These are phyloP conservation scores for Epicoccum nigrum DNA, from an alignment of 2,329 filamentous ascomycete genomes.

Conservation along the genomic window DNA sequence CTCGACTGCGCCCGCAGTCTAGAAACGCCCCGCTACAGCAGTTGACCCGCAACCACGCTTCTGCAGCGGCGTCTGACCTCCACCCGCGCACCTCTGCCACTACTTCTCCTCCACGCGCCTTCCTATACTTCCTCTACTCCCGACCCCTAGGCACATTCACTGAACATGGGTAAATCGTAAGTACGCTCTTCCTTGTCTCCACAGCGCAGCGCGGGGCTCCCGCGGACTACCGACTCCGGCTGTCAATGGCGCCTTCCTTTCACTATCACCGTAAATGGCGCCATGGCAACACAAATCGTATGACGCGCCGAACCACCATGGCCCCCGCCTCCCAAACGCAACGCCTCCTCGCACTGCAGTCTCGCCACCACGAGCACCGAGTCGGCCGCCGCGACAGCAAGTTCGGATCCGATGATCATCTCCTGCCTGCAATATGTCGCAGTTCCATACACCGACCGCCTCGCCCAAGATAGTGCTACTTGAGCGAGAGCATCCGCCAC, in stretches of 20 bases:
- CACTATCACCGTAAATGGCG: slow-evolving; percentile 17
- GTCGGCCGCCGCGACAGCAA: slow-evolving; percentile 6
- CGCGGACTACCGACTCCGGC: slow-evolving; percentile 18
- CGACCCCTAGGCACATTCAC: slow-evolving; percentile 15
- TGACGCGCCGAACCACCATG: slow-evolving; percentile 15
- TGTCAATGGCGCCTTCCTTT: slow-evolving; percentile 26
- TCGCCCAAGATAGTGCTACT: slow-evolving; percentile 32
- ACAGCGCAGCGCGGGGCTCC: slow-evolving; percentile 15
- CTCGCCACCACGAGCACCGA: slow-evolving; percentile 10
- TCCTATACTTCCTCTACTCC: slow-evolving; percentile 3
- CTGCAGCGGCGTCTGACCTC: slow-evolving; percentile 24
- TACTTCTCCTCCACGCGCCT: slow-evolving; percentile 9
- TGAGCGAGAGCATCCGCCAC: slow-evolving; percentile 27
- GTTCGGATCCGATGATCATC: slow-evolving; percentile 6
- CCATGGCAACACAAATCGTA: slow-evolving; percentile 5
- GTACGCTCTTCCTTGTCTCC: slow-evolving; percentile 32
- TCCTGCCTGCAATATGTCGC: slow-evolving; percentile 4
- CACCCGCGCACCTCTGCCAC: slow-evolving; percentile 20
- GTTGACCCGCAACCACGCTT: slow-evolving; percentile 17
- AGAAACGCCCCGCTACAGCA: slow-evolving; percentile 24
- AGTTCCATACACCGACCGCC: slow-evolving; percentile 23
- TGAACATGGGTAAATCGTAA: slow-evolving; percentile 52
- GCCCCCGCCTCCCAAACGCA: slow-evolving; percentile 5
- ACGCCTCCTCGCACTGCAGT: neutral
- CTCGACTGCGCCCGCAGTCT: slow-evolving; percentile 25